Evolutionary conservation across 2,329 filamentous ascomycete genomes (phyloP), one percentile per base, ranked within the genome.

Genomic region (Epichloe hybrida): DNA sequence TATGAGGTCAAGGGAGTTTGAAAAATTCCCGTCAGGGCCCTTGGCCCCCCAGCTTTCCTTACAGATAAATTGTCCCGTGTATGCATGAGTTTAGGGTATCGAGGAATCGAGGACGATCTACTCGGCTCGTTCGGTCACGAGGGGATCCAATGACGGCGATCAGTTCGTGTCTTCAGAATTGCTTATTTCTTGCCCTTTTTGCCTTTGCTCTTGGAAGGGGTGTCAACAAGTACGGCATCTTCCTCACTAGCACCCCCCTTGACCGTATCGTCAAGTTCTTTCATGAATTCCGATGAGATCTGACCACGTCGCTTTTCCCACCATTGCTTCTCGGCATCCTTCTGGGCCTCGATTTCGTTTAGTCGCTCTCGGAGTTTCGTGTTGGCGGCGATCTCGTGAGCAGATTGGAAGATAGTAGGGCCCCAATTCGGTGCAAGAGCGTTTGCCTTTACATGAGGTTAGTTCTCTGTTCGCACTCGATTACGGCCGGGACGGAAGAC

Each of bases 371-470:
- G 86, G 62, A 95, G 77, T 45, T 82, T 71, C 41, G 80, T 78
- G 70, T 96, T 96, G 63, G 88, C 84, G 53, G 86, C 82, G 69
- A 98, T 96, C 69, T 98, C 93, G 69, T 95, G 95, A 50, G 93
- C 93, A 44, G 87, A 90, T 69, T 98, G 93, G 78, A 98, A 98
- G 66, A 98, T 97, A 51, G 80, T 81, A 64, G 93, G 84, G 54
- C 93, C 93, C 93, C 93, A 98, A 66, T 84, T 84, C 46, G 87
- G 84, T 1, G 81, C 77, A 56, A 96, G 85, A 20, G 86, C 89
- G 65, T 97, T 97, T 61, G 94, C 93, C 88, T 96, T 57, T 20
- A 46, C 15, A 41, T 27, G 45, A 38, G 40, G 21, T 50, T 20
- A 51, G 52, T 17, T 17, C 5, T 9, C 11, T 15, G 23, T 38